Evolutionary conservation across 345 rosid genomes (phyloP), one percentile per base, ranked within the genome.

Genomic region (Combretum micranthum): DNA sequence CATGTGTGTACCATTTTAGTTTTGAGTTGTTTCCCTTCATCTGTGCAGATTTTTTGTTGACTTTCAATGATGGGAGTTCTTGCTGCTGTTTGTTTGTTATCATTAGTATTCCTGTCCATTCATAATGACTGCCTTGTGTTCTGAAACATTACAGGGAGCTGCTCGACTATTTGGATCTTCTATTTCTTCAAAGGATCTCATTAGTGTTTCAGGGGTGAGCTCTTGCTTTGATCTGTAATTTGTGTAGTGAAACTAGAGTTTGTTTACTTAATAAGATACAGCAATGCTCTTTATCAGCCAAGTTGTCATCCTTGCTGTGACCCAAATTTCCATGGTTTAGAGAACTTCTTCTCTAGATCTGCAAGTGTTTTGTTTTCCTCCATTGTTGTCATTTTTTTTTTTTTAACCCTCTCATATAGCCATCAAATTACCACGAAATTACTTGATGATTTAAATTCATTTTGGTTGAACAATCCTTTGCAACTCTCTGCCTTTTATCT

Each of bases 131-230:
- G 9, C 7, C 39, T 4, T 32, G 39, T 32, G 10, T 32, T 58
- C 37, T 64, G 60, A 64, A 61, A 65, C 75, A 53, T 73, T 75
- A 67, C 83, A 93, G 99, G 96, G 99, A 68, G 96, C 86, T 66
- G 86, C 97, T 64, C 87, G 96, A 56, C 75, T 90, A 63, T 90
- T 75, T 81, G 97, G 97, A 75, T 94, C 93, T 64, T 75, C 88
- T 44, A 83, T 90, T 72, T 77, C 92, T 61, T 85, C 92, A 15
- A 82, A 59, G 63, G 90, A 94, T 61, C 80, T 90, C 54, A 71
- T 90, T 44, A 54, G 73, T 47, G 96, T 87, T 52, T 90, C 99
- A 49, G 97, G 97, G 76, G 99, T 85, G 79, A 79, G 91, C 71
- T 63, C 13, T 54, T 53, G n/a, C 19, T 53, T 53, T n/a, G 20